Base-by-base conservation (phyloP, 2,329 filamentous ascomycete species). In the Trichoderma guizhouense region DNA sequence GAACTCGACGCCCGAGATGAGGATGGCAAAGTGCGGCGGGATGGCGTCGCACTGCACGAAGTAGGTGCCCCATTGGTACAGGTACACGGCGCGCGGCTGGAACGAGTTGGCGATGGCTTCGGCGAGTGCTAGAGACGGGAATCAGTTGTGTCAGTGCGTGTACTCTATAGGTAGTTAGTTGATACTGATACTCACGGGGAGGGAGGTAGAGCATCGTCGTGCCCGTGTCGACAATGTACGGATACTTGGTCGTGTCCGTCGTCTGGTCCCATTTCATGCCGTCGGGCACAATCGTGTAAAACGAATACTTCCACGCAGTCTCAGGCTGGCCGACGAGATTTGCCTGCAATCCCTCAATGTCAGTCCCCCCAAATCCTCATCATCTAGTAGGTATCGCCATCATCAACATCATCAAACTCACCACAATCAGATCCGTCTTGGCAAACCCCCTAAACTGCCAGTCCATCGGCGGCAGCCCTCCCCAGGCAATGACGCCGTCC, bases 231-330 rank as follows among this genome's bases (percentile, higher is more conserved):
- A 88, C 79, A 66, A 88, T 85, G 75, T 84, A 86, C 5, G 84
- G 84, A 68, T 83, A 84, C 75, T 82, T 84, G 39, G 79, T 82
- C 21, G 75, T 79, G 72, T 84, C 82, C 2, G 79, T 82, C 5
- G 79, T 83, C 53, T 80, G 78, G 28, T 81, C 85, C 76, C 81
- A 87, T 72, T 78, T 77, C 72, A 86, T 79, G 3, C 85, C 86
- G 70, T 86, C 84, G 0, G 84, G 84, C 62, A 87, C 79, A 71
- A 88, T 83, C 21, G 86, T 87, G 75, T 88, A 88, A 76, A 86
- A 88, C 3, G 86, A 87, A 72, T 85, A 84, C 72, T 82, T 77
- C 78, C 79, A 85, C 1, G 83, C 78, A 6, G 84, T 83, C 69
- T 79, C 79, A 2, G 79, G 75, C 24, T 80, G 76, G 6, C 77